Conservation (phyloP, 768 basidiomycete genomes). For the Cytidiella melzeri region DNA sequence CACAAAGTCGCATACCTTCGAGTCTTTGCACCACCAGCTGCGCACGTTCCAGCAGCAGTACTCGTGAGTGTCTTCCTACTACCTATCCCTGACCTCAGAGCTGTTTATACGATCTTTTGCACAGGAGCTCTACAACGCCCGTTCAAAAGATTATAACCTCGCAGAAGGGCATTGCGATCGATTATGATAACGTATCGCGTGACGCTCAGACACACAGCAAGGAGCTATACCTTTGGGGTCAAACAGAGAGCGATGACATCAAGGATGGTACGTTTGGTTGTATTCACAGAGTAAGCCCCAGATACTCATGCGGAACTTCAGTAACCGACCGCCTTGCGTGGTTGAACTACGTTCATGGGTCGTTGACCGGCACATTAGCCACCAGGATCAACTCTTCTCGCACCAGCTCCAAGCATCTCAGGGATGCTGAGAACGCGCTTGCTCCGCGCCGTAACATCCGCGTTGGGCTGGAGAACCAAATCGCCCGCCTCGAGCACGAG, state of each 20-base stretch:
- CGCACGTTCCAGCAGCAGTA: conserved; percentile 73
- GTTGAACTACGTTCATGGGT: conserved; percentile 71
- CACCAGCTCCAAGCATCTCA: conserved; percentile 59
- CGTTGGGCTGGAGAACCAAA: conserved; percentile 49
- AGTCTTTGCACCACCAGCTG: conserved; percentile 62
- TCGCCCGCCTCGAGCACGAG: conserved; percentile 59
- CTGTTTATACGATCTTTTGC: not conserved
- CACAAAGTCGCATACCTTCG: conserved; percentile 38
- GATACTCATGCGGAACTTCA: conserved; percentile 2
- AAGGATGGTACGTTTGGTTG: conserved; percentile 68
- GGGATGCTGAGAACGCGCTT: conserved; percentile 61
- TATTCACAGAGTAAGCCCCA: too few species aligned
- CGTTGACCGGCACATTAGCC: conserved; percentile 56
- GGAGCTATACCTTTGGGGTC: conserved; percentile 83
- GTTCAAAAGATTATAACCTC: conserved; percentile 76
- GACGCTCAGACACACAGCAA: conserved; percentile 73
- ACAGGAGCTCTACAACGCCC: conserved; percentile 48
- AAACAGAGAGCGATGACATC: conserved; percentile 61
- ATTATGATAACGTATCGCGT: conserved; percentile 59
- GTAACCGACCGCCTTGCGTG: conserved; percentile 72
- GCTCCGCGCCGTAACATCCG: conserved; percentile 59
- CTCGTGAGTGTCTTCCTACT: conserved; percentile 34
- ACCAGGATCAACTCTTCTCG: conserved; percentile 59
- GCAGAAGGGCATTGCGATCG: conserved; percentile 72
- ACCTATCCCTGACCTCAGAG: not conserved